Percentiles rank a stretch among this genome's conserved stretches.
These are phyloP conservation scores for Penicillium sp. DNA, from an alignment of 2,329 filamentous ascomycete species.

Conservation along the genomic window DNA sequence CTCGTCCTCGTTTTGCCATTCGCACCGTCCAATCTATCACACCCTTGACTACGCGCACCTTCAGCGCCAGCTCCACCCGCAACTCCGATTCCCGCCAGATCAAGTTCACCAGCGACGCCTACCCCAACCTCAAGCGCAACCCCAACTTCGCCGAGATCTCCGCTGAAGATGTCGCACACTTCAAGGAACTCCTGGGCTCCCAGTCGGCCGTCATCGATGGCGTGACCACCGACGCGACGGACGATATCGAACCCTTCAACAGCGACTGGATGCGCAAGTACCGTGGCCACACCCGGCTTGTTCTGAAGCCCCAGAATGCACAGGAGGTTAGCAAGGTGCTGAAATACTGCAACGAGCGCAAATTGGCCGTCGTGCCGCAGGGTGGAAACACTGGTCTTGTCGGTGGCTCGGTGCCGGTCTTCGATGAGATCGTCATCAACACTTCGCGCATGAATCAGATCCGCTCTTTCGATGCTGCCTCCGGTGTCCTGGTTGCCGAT, in stretches of 20 bases:
- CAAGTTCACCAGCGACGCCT: conserved; percentile 80
- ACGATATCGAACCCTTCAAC: conserved; percentile 90
- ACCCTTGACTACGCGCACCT: conserved; percentile 28
- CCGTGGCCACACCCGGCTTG: conserved; percentile 81
- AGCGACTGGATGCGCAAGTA: conserved; percentile 99
- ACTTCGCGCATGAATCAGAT: conserved; percentile 88
- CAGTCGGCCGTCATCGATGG: conserved; percentile 82
- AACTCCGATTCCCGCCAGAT: conserved; percentile 41
- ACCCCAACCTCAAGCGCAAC: conserved; percentile 77
- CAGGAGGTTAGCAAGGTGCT: conserved; percentile 88
- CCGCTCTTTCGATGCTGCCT: conserved; percentile 87
- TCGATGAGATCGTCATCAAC: conserved; percentile 96
- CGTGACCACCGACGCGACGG: conserved; percentile 68
- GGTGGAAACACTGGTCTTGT: conserved; percentile 96
- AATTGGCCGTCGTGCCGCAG: conserved; percentile 91
- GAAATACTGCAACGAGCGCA: conserved; percentile 91
- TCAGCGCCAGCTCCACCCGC: conserved; percentile 31
- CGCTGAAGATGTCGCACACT: conserved; percentile 75
- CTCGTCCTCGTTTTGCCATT: conserved; percentile 27
- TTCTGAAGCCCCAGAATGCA: conserved; percentile 80
- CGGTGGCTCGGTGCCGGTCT: conserved; percentile 92
- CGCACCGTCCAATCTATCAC: conserved; percentile 25
- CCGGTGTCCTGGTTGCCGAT: conserved; percentile 84
- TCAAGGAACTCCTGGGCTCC: conserved; percentile 75
- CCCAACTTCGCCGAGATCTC: conserved; percentile 69